These are phyloP conservation scores for Mariannaea sp. DNA, from an alignment of 2,329 filamentous ascomycete genomes.

Conservation along the genomic window DNA sequence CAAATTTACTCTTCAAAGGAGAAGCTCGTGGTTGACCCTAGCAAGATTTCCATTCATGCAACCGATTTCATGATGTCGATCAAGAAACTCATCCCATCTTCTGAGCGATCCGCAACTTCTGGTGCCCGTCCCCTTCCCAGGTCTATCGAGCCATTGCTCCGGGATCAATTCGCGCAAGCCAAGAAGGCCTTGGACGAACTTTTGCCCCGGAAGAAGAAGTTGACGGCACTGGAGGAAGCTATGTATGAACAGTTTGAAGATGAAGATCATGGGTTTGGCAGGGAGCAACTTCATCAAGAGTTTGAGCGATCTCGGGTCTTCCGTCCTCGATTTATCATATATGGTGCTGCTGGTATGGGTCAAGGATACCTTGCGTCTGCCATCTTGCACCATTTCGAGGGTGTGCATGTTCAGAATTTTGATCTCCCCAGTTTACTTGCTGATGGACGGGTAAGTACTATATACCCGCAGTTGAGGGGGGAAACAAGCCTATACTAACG, in stretches of 20 bases:
- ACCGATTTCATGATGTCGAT: conserved; percentile 98
- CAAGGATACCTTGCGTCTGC: conserved; percentile 88
- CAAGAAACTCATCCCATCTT: conserved; percentile 95
- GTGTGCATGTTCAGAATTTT: conserved; percentile 92
- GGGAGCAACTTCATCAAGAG: conserved; percentile 74
- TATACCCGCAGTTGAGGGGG: background rate
- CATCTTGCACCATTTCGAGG: conserved; percentile 87
- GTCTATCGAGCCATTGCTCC: conserved; percentile 79
- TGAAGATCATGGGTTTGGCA: conserved; percentile 79
- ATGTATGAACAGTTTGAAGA: conserved; percentile 88
- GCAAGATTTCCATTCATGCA: conserved; percentile 82
- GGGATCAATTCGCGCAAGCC: conserved; percentile 72
- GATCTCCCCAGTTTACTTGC: conserved; percentile 86
- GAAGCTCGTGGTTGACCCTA: conserved; percentile 86
- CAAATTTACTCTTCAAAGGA: conserved; percentile 93
- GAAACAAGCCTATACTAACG: conserved; percentile 29
- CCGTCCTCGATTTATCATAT: conserved; percentile 82
- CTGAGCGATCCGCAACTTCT: conserved; percentile 85
- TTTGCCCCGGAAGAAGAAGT: conserved; percentile 82
- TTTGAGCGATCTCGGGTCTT: conserved; percentile 91
- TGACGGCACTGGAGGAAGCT: conserved; percentile 90
- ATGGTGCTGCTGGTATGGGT: conserved; percentile 87
- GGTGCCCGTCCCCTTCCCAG: conserved; percentile 81
- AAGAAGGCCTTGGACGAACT: conserved; percentile 72
- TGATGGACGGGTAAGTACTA: conserved; percentile 70